These are phyloP conservation scores for Tricholoma sp. DNA, from an alignment of 768 basidiomycete genomes.

Conservation along the genomic window DNA sequence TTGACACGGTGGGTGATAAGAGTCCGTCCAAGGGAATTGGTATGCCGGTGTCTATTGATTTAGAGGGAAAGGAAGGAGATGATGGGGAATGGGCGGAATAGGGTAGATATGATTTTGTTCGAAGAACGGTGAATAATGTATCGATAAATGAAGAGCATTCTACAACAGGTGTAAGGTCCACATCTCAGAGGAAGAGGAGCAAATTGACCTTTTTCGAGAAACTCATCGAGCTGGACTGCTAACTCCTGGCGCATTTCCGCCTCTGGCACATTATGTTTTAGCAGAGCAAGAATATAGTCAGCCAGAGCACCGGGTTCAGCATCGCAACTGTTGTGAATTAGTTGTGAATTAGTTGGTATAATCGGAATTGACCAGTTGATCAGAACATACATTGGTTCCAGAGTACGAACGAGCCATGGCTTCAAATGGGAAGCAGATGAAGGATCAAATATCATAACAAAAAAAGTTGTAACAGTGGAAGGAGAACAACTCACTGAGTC, in stretches of 20 bases:
- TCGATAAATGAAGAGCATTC: conserved; percentile 78
- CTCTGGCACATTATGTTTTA: conserved; percentile 86
- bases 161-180: conserved; percentile 19
- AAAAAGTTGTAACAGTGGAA: neutral
- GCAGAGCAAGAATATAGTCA: conserved; percentile 89
- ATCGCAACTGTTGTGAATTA: conserved; percentile 65
- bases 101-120: conserved; percentile 82
- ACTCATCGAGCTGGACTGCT: conserved; percentile 76
- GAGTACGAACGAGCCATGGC: conserved; percentile 81
- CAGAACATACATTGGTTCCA: conserved; percentile 80
- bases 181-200: conserved; percentile 6
- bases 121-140: conserved; percentile 77
- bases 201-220: conserved; percentile 79
- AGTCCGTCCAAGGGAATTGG: conserved; percentile 74
- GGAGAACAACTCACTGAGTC: neutral
- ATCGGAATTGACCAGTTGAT: neutral
- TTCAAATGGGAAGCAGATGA: conserved; percentile 64
- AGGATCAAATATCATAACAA: conserved; percentile 61
- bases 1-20: conserved; percentile 36
- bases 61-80: conserved; percentile 36
- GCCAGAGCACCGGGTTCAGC: conserved; percentile 92
- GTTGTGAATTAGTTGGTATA: neutral
- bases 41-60: conserved; percentile 58
- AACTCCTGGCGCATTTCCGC: conserved; percentile 79
- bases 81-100: conserved; percentile 44